Conservation (phyloP, 345 rosid species). For the Euphorbia pulcherrima region DNA sequence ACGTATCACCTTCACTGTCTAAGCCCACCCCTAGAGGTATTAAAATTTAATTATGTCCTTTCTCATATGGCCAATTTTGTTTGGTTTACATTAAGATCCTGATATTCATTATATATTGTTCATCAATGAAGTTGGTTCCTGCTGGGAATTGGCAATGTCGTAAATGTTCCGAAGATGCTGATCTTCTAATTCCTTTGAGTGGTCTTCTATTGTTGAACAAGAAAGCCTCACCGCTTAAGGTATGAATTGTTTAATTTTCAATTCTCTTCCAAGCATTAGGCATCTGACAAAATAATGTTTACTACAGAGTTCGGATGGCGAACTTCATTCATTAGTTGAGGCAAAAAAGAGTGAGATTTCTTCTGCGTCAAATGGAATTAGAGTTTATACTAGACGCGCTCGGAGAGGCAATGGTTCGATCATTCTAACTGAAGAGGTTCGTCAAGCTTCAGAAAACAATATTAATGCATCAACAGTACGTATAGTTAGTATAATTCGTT, state of each 20-base stretch:
- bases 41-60: background rate
- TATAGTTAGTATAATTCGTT: too few species aligned
- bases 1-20: conserved; percentile 15
- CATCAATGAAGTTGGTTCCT: conserved; percentile 1
- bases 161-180: conserved; percentile 6
- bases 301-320: too few species aligned
- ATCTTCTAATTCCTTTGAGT: background rate
- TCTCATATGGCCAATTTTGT: background rate
- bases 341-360: too few species aligned
- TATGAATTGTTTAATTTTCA: background rate
- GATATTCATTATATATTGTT: background rate
- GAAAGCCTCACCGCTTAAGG: background rate
- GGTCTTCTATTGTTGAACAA: background rate
- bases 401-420: too few species aligned
- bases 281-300: too few species aligned
- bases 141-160: conserved; percentile 13
- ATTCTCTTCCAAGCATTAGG: too few species aligned
- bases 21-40: conserved; percentile 13
- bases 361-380: too few species aligned
- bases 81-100: background rate
- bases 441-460: too few species aligned
- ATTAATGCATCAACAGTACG: too few species aligned
- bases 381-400: too few species aligned
- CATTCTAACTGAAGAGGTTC: too few species aligned
- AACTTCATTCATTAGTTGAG: too few species aligned